Percentiles rank a stretch among this genome's conserved stretches.
Conservation (phyloP, 805 yeast genomes). For the Yamadazyma nakazawae region DNA sequence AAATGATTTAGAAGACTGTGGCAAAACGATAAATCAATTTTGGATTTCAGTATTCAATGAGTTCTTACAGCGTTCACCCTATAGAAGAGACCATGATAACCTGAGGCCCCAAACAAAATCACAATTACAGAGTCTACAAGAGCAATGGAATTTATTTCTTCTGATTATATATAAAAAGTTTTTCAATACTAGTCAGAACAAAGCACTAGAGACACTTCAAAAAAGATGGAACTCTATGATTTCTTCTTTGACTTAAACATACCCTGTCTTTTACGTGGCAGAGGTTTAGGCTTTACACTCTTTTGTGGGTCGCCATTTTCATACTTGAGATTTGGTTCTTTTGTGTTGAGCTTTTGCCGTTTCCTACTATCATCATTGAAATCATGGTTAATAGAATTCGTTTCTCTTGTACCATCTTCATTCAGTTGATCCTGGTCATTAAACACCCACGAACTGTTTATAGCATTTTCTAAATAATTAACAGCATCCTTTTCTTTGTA, state of each 20-base stretch:
- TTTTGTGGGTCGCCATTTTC: background rate
- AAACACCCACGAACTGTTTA: background rate
- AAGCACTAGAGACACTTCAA: constrained; percentile 27
- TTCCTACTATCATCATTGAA: background rate
- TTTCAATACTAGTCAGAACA: constrained; percentile 23
- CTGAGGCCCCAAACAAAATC: constrained; percentile 24
- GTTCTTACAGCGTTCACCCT: constrained; percentile 30
- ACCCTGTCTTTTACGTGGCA: constrained; percentile 5
- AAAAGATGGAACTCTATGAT: constrained; percentile 30
- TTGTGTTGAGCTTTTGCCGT: background rate
- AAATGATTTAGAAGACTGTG: constrained; percentile 39
- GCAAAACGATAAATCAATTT: constrained; percentile 41
- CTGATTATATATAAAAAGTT: constrained; percentile 34
- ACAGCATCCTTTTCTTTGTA: constrained; percentile 4
- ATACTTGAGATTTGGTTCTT: background rate
- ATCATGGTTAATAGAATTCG: background rate
- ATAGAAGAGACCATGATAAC: background rate
- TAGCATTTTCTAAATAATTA: background rate
- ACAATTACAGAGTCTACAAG: constrained; percentile 15
- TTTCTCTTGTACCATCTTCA: too few relatives aligned
- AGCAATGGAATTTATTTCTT: constrained; percentile 1
- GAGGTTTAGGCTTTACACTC: background rate
- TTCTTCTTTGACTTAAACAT: constrained; percentile 8
- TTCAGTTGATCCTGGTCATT: background rate
- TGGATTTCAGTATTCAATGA: constrained; percentile 56